Conservation (phyloP, 371 early-diverging fungal species). For the Syncephalis plumigaleata region DNA sequence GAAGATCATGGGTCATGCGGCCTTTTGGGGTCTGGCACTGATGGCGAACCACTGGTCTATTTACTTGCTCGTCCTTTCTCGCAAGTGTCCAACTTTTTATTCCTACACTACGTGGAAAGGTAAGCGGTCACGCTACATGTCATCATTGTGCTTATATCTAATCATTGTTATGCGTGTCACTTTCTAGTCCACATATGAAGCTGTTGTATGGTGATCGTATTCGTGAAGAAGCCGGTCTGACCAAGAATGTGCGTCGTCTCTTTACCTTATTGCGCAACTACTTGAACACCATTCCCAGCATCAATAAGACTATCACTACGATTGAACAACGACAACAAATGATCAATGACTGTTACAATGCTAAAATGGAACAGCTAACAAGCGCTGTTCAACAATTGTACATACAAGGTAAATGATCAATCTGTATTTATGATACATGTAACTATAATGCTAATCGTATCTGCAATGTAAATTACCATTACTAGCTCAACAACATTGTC, state of each 20-base stretch:
- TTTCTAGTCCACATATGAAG: constrained; percentile 53
- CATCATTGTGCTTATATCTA: constrained; percentile 4
- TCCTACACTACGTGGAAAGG: constrained; percentile 60
- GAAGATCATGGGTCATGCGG: constrained; percentile 71
- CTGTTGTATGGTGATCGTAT: constrained; percentile 62
- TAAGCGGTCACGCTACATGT: too few species aligned
- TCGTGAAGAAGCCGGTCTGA: constrained; percentile 58
- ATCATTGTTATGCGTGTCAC: background rate
- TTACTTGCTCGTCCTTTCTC: constrained; percentile 57
- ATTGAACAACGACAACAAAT: too few species aligned
- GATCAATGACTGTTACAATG: too few species aligned
- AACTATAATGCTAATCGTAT: too few species aligned
- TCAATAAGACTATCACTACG: too few species aligned
- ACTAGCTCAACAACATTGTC: too few species aligned
- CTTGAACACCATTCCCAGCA: too few species aligned
- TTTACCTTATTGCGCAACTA: constrained; percentile 6
- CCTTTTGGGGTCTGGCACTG: constrained; percentile 78
- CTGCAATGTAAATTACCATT: too few species aligned
- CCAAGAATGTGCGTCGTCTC: constrained; percentile 23
- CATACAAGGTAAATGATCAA: too few species aligned
- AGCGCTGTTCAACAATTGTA: too few species aligned
- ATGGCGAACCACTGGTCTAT: constrained; percentile 60
- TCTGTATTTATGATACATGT: too few species aligned
- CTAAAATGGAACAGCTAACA: too few species aligned
- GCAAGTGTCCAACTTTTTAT: constrained; percentile 59